phyloP scores from a whole-genome alignment of 257 asterid genomes.

The Anisodus acutangulus region DNA sequence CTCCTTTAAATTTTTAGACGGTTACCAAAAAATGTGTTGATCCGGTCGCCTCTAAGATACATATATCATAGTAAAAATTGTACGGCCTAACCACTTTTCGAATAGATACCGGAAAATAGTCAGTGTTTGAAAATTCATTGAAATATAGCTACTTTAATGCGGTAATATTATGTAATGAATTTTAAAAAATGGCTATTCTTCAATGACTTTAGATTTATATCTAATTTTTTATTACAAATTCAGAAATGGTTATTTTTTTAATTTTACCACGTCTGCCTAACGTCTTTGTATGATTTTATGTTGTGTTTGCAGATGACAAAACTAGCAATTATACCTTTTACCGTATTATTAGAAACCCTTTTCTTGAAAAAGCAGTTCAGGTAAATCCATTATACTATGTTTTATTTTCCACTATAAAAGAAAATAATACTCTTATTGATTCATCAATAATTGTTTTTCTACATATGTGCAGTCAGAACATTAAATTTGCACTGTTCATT shows the following conservation, averaged over 20 bases:
- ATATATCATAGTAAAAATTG: too few species aligned
- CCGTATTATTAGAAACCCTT: constrained; percentile 76
- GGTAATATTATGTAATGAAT: too few species aligned
- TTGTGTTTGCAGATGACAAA: constrained; percentile 75
- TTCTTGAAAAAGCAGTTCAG: constrained; percentile 87
- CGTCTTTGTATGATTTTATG: not conserved
- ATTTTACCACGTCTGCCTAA: not conserved
- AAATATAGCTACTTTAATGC: too few species aligned
- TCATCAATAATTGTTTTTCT: not conserved
- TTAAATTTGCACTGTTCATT: constrained; percentile 64
- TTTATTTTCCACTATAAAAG: not conserved
- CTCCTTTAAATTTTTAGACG: not conserved
- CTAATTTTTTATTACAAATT: too few species aligned
- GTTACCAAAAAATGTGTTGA: not conserved
- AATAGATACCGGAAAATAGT: too few species aligned
- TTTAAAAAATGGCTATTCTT: too few species aligned
- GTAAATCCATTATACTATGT: constrained; percentile 34
- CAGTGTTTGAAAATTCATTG: too few species aligned
- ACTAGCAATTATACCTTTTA: constrained; percentile 92
- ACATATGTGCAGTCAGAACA: constrained; percentile 60
- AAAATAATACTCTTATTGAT: not conserved
- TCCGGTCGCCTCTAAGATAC: too few species aligned
- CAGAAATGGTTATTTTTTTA: too few species aligned
- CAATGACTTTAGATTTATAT: too few species aligned
- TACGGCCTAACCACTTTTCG: too few species aligned